A percentile compares a stretch with the other conserved stretches of the same genome.
These are phyloP conservation scores for Acrocalymma vagum DNA, from an alignment of 2,329 filamentous ascomycete species.

Conservation along the genomic window DNA sequence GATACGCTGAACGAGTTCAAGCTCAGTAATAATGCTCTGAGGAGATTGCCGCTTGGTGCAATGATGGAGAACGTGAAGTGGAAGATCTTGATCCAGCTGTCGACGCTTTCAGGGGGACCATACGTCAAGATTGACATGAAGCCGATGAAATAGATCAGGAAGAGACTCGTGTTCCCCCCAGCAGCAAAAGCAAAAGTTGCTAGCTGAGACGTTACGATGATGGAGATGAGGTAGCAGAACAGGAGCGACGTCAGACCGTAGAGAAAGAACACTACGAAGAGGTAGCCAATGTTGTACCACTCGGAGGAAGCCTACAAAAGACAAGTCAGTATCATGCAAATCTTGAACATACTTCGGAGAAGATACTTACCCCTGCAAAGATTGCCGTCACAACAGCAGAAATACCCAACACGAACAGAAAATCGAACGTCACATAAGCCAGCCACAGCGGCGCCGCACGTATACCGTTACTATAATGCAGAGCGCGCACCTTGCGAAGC, in stretches of 20 bases:
- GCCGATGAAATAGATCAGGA: slow-evolving; percentile 58
- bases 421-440: slow-evolving; percentile 84
- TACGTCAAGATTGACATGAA: slow-evolving; percentile 74
- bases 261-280: slow-evolving; percentile 82
- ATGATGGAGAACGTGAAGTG: slow-evolving; percentile 79
- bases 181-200: slow-evolving; percentile 86
- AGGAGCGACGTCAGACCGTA: slow-evolving; percentile 83
- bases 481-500: slow-evolving; percentile 77
- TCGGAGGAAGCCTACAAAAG: slow-evolving; percentile 59
- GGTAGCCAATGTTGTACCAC: slow-evolving; percentile 82
- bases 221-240: slow-evolving; percentile 81
- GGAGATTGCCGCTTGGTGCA: slow-evolving; percentile 78
- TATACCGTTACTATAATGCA: slow-evolving; percentile 94
- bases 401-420: slow-evolving; percentile 73
- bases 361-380: slow-evolving; percentile 62
- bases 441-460: slow-evolving; percentile 83
- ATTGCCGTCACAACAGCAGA: slow-evolving; percentile 74
- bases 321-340: slow-evolving; percentile 15
- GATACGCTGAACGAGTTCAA: slow-evolving; percentile 86
- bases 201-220: slow-evolving; percentile 80
- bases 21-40: slow-evolving; percentile 77
- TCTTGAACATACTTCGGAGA: not conserved
- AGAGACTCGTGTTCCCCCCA: slow-evolving; percentile 71
- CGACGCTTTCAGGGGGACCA: slow-evolving; percentile 73
- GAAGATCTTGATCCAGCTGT: slow-evolving; percentile 71